Conservation (phyloP, 2,329 filamentous ascomycete genomes). For the Penicillium paneum region DNA sequence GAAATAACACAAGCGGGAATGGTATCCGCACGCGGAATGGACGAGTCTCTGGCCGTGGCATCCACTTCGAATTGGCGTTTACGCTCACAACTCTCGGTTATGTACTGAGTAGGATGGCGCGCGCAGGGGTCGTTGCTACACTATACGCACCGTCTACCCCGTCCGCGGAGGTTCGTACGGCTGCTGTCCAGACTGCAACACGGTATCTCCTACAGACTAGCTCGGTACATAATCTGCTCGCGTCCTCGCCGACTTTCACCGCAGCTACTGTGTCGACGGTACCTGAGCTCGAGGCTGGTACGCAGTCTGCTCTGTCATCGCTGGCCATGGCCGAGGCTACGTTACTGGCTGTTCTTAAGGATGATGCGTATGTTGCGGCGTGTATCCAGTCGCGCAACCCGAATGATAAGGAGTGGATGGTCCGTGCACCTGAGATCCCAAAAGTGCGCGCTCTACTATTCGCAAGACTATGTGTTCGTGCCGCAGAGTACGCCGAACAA, state of each 20-base stretch:
- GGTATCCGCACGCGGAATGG: slow-evolving; percentile 53
- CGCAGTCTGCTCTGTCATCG: slow-evolving; percentile 44
- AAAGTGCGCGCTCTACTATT: slow-evolving; percentile 87
- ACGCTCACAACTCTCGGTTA: slow-evolving; percentile 73
- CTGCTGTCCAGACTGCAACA: slow-evolving; percentile 69
- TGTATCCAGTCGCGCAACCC: slow-evolving; percentile 79
- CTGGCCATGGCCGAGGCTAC: slow-evolving; percentile 85
- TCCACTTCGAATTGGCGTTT: slow-evolving; percentile 83
- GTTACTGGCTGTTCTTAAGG: slow-evolving; percentile 83
- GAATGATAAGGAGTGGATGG: slow-evolving; percentile 94
- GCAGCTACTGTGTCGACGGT: slow-evolving; percentile 25
- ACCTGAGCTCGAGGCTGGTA: slow-evolving; percentile 48
- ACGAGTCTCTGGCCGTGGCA: slow-evolving; percentile 66
- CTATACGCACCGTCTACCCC: slow-evolving; percentile 67
- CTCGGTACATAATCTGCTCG: slow-evolving; percentile 71
- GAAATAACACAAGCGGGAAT: slow-evolving; percentile 4
- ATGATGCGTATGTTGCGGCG: slow-evolving; percentile 84
- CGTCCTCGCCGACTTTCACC: slow-evolving; percentile 50
- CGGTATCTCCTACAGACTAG: slow-evolving; percentile 75
- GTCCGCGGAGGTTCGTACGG: slow-evolving; percentile 64
- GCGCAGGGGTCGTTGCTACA: slow-evolving; percentile 64
- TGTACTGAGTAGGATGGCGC: slow-evolving; percentile 68
- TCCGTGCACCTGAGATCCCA: slow-evolving; percentile 79
- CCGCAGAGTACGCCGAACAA: slow-evolving; percentile 79
- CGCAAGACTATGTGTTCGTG: slow-evolving; percentile 80